Conservation (phyloP, 352 stramenopile species). For the Phytophthora meadii region DNA sequence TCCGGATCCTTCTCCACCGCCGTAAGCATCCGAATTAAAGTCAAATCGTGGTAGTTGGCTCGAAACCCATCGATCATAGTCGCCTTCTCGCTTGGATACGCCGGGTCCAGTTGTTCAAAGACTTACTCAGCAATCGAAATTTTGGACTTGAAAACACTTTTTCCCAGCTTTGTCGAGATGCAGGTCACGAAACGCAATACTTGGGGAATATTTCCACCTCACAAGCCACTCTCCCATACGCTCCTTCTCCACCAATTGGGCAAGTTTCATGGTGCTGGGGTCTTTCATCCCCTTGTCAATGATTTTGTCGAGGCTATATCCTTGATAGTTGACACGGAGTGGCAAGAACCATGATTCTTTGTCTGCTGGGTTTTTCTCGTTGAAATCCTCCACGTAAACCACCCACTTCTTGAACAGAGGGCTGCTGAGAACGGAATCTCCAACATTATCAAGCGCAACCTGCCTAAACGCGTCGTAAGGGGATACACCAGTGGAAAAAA, state of each 20-base stretch:
- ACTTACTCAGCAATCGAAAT: too few species aligned
- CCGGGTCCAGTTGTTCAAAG: too few species aligned
- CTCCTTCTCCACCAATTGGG: not conserved
- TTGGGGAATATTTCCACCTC: too few species aligned
- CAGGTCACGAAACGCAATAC: not conserved
- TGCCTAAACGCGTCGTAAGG: not conserved
- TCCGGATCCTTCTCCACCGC: not conserved
- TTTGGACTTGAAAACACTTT: too few species aligned
- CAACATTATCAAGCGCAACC: not conserved
- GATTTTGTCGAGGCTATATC: not conserved
- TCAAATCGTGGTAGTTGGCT: not conserved
- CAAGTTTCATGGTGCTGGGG: not conserved
- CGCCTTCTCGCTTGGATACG: too few species aligned
- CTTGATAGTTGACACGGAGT: not conserved
- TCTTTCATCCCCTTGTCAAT: not conserved
- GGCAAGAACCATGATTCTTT: not conserved
- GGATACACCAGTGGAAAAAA: not conserved
- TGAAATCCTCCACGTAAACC: not conserved
- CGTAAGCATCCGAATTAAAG: not conserved
- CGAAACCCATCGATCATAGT: too few species aligned
- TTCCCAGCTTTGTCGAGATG: not conserved
- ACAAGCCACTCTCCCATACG: not conserved
- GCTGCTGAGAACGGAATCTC: not conserved
- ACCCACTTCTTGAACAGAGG: not conserved
- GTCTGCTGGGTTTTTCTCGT: not conserved